Conservation (phyloP, 306 rosid genomes). For the Quercus bicolor region DNA sequence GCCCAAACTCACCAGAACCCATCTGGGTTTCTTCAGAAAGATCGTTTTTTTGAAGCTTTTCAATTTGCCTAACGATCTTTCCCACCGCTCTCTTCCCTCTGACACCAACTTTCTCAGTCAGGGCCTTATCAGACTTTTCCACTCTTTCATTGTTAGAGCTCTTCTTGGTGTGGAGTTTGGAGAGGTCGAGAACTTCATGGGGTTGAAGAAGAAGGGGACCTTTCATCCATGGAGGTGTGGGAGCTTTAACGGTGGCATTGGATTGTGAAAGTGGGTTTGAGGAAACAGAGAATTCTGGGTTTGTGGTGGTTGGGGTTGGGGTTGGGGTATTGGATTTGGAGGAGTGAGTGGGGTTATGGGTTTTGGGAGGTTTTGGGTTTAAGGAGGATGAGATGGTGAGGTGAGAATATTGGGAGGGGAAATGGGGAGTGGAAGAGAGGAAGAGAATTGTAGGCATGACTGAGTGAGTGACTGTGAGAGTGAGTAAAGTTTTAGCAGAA, state of each 20-base stretch:
- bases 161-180: constrained; percentile 31
- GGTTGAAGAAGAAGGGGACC: constrained; percentile 61
- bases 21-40: constrained; percentile 24
- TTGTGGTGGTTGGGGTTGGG: constrained; percentile 15
- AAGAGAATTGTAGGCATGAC: constrained; percentile 33
- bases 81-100: constrained; percentile 52
- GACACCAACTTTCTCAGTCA: constrained; percentile 38
- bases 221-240: constrained; percentile 81
- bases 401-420: constrained; percentile 15
- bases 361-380: constrained; percentile 24
- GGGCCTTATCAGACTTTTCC: constrained; percentile 22
- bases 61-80: constrained; percentile 48
- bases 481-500: neutral
- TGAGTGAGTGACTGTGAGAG: neutral
- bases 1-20: constrained; percentile 29
- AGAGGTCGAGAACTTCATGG: constrained; percentile 39
- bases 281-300: neutral
- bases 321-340: constrained; percentile 13
- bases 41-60: constrained; percentile 33
- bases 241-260: constrained; percentile 38
- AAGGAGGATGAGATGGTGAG: constrained; percentile 39
- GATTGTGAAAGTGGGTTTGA: constrained; percentile 26
- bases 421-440: constrained; percentile 11
- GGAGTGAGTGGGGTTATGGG: constrained; percentile 7
- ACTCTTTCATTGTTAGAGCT: constrained; percentile 3